Percentiles rank a stretch among this genome's conserved stretches.
Conservation (phyloP, 2,329 filamentous ascomycete genomes). For the Trichoderma cornu-damae region DNA sequence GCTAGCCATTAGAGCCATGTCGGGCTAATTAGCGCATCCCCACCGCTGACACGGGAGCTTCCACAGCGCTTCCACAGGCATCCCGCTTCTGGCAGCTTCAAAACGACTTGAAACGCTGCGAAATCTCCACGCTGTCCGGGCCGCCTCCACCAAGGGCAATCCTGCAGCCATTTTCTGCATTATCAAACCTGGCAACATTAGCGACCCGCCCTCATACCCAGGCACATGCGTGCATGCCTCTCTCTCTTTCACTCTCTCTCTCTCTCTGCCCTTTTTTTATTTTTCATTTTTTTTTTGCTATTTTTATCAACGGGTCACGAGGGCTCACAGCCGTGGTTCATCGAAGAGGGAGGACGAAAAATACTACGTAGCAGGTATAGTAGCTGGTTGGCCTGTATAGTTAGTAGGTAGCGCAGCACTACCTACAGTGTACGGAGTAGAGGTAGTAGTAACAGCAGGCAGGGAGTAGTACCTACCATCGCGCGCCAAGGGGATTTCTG, state of each 20-base stretch:
- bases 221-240: neutral
- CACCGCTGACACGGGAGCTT: constrained; percentile 17
- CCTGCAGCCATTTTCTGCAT: constrained; percentile 17
- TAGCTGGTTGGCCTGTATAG: too few species aligned
- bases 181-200: constrained; percentile 14
- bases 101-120: constrained; percentile 17
- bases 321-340: too few species aligned
- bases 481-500: too few species aligned
- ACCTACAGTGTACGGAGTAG: too few species aligned
- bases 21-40: constrained; percentile 18
- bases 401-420: too few species aligned
- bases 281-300: too few species aligned
- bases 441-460: too few species aligned
- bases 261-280: too few species aligned
- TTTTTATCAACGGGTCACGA: too few species aligned
- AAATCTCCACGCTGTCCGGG: constrained; percentile 11
- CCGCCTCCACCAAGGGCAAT: constrained; percentile 14
- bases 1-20: constrained; percentile 13
- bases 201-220: neutral
- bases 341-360: too few species aligned
- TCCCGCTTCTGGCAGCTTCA: constrained; percentile 16
- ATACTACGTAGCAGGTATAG: too few species aligned
- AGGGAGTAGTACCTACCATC: too few species aligned
- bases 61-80: constrained; percentile 17
- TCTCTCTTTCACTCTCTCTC: neutral